A percentile compares a stretch with the other conserved stretches of the same genome.
Conservation (phyloP, 768 basidiomycete genomes). For the Gyrodon lividus region DNA sequence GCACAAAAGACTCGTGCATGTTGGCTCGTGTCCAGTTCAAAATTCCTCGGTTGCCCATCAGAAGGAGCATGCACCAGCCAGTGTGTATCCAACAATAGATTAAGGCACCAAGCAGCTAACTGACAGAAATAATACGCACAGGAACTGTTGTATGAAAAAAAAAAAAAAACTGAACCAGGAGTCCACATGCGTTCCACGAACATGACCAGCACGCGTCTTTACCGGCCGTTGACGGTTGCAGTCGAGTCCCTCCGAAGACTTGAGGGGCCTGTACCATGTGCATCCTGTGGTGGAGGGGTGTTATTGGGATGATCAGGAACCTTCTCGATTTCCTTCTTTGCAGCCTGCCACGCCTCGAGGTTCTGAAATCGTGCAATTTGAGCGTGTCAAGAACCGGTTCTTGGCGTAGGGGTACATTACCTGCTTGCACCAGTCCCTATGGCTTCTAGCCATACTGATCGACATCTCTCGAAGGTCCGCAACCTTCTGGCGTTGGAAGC, state of each 20-base stretch:
- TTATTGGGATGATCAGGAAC: constrained; percentile 91
- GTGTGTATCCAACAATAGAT: constrained; percentile 24
- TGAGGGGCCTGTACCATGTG: constrained; percentile 35
- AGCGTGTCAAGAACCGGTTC: constrained; percentile 10
- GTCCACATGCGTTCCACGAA: constrained; percentile 10
- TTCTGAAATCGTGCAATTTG: constrained; percentile 54
- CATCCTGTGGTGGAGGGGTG: constrained; percentile 41
- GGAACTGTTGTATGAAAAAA: neutral
- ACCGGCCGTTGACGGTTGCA: constrained; percentile 67
- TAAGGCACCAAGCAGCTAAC: constrained; percentile 13
- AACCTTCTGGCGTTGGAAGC: constrained; percentile 98
- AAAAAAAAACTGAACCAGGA: constrained; percentile 6
- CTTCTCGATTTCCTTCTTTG: constrained; percentile 85
- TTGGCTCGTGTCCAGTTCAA: neutral
- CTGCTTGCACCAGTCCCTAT: constrained; percentile 97
- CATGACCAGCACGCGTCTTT: constrained; percentile 19
- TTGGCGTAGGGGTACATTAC: constrained; percentile 38
- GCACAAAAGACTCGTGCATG: constrained; percentile 11
- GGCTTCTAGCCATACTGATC: constrained; percentile 84
- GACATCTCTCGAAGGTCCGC: constrained; percentile 94
- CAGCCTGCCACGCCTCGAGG: constrained; percentile 96
- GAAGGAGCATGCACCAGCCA: constrained; percentile 14
- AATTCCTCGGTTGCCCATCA: constrained; percentile 1
- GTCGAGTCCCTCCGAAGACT: constrained; percentile 61
- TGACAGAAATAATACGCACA: constrained; percentile 11